Base-by-base conservation (phyloP, 306 rosid species). In the Abrus pulchellus region DNA sequence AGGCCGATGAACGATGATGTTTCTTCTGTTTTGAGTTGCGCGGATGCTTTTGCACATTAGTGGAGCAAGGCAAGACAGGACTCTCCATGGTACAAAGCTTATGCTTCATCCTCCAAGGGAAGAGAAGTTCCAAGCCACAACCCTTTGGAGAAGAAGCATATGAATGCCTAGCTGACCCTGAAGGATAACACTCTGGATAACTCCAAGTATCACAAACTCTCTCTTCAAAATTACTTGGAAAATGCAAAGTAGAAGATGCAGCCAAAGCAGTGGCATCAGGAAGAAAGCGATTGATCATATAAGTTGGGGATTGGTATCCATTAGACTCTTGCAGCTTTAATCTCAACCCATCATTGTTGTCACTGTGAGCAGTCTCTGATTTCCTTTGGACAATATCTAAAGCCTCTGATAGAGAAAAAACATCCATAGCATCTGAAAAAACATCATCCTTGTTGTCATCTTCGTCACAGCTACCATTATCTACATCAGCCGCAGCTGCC, bases 251-350 rank as follows among this genome's bases (percentile, higher is more conserved):
- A 7, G 93, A 87, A 2, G 98, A 85, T 10, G 90, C 86, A 8
- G 94, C 98, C 80, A 94, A 78, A 14, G 97, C 92, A 9, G 92
- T 87, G 0, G 98, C 97, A 30, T 92, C 98, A 0, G 95, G 98
- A 57, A 94, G 90, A 83, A 94, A 94, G 9, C 98, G 86, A 83
- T 87, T 91, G 67, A 94, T 92, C 80, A 94, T 86, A 77, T 87
- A 94, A 71, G 89, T 88, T 1, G 97, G 90, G 30, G 90, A 90
- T 38, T 74, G 89, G 40, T 80, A 82, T 0, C 90, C 94, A 36
- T 78, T 73, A 3, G 83, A 88, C 32, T 90, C 88, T 43, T 72
- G 84, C 67, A 92, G 84, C 91, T 86, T 92, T 48, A 81, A 10
- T 81, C 76, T 87, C 47, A 90, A 74, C 2, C 85, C 44, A 28